Evolutionary conservation across 495 filamentous ascomycete species (phyloP).

Genomic region (Xylaria sp.): DNA sequence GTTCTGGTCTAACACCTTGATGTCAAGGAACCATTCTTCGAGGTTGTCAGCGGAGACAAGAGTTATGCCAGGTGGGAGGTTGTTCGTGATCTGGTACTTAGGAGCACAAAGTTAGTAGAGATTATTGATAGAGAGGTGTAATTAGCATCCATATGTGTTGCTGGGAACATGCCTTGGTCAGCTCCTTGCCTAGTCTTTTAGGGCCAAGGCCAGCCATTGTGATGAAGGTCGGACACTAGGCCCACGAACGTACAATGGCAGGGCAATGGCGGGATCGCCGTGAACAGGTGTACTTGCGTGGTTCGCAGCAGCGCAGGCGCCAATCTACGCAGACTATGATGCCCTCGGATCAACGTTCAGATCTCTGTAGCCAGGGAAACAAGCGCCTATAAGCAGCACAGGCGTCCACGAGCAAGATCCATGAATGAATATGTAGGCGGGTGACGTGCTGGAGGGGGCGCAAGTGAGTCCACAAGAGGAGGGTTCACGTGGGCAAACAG

Average conservation of each 20-base stretch:
- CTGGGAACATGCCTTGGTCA: conserved; percentile 52
- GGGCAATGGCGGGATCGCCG: too few relatives aligned
- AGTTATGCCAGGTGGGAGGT: conserved; percentile 73
- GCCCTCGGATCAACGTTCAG: not conserved
- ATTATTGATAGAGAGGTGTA: not conserved
- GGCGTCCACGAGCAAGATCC: conserved; percentile 18
- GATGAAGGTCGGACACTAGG: conserved; percentile 5
- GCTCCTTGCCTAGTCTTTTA: conserved; percentile 60
- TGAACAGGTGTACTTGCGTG: not conserved
- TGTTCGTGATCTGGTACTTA: conserved; percentile 57
- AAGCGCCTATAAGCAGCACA: conserved; percentile 26
- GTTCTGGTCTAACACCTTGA: conserved; percentile 87
- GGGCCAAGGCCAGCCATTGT: conserved; percentile 55
- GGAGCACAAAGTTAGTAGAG: conserved; percentile 26
- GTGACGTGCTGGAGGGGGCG: not conserved
- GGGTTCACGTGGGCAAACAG: conserved; percentile 22
- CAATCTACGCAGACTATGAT: not conserved
- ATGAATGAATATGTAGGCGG: conserved; percentile 19
- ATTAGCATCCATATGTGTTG: not conserved
- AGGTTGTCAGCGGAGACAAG: conserved; percentile 82
- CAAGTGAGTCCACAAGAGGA: conserved; percentile 8
- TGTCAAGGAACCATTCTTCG: conserved; percentile 92
- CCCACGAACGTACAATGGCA: conserved; percentile 18
- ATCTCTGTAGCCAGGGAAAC: not conserved
- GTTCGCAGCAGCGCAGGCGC: not conserved